A percentile compares a stretch with the other conserved stretches of the same genome.
These are phyloP conservation scores for Penicillium longicatenatum DNA, from an alignment of 495 filamentous ascomycete genomes.

Conservation along the genomic window DNA sequence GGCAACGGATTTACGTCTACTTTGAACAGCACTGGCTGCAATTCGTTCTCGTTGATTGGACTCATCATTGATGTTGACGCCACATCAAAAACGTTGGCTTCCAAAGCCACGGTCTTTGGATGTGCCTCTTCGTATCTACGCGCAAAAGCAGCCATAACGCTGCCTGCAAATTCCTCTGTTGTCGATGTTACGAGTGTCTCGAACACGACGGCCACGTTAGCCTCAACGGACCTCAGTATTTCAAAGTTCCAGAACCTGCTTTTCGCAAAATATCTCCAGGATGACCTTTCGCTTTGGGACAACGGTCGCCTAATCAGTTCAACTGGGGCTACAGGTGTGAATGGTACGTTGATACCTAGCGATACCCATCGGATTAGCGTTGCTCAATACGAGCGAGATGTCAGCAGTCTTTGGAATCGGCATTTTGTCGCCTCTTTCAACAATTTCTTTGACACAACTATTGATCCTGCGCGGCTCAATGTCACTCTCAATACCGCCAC, in stretches of 20 bases:
- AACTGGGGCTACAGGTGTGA: neutral
- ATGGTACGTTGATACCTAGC: neutral
- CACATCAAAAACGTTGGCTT: neutral
- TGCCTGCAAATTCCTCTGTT: neutral
- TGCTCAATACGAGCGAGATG: conserved; percentile 7
- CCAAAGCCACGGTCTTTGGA: conserved; percentile 20
- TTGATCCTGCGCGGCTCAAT: neutral
- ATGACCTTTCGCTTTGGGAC: neutral
- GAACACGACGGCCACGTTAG: neutral
- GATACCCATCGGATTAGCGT: neutral
- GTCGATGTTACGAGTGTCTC: neutral
- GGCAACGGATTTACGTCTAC: neutral
- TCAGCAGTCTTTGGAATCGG: conserved; percentile 23
- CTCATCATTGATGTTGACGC: conserved; percentile 15
- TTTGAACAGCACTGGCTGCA: conserved; percentile 18
- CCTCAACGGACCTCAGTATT: conserved; percentile 3
- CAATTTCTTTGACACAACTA: conserved; percentile 21
- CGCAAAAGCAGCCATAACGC: neutral
- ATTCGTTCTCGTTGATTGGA: conserved; percentile 10
- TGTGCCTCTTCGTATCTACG: conserved; percentile 18
- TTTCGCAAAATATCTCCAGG: neutral
- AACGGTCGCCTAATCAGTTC: neutral
- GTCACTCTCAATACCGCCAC: neutral
- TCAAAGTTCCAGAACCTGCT: conserved; percentile 9
- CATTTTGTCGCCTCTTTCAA: conserved; percentile 21